Evolutionary conservation across 345 rosid genomes (phyloP).

Genomic region (Hibiscus trionum): DNA sequence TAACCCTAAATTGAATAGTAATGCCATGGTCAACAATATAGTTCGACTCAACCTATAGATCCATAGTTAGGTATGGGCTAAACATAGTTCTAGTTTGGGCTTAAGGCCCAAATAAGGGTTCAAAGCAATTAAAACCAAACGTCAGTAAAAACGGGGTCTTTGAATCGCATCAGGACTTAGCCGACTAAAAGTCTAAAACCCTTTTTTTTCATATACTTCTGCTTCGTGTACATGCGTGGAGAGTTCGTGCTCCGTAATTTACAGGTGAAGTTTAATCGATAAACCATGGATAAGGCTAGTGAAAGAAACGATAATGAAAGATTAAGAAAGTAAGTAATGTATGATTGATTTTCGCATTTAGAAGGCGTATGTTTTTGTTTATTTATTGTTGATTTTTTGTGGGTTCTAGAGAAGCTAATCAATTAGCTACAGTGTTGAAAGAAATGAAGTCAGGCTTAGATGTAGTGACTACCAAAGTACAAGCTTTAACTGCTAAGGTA

Average conservation of each 20-base stretch:
- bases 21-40: not conserved
- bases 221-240: not conserved
- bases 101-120: not conserved
- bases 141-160: too few species aligned
- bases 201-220: not conserved
- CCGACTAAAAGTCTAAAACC: not conserved
- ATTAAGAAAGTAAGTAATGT: slow-evolving; percentile 28
- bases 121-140: not conserved
- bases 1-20: not conserved
- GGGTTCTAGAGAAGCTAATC: slow-evolving; percentile 54
- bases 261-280: not conserved
- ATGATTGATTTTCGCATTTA: not conserved
- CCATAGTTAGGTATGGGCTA: not conserved
- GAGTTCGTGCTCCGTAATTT: not conserved
- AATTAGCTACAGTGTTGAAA: slow-evolving; percentile 47
- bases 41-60: not conserved
- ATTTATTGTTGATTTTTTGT: not conserved
- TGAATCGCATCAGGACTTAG: not conserved
- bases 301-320: slow-evolving; percentile 13
- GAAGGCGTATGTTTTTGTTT: not conserved
- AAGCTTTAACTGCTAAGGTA: slow-evolving; percentile 72
- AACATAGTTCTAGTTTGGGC: not conserved
- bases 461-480: slow-evolving; percentile 56
- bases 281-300: slow-evolving; percentile 21
- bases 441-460: slow-evolving; percentile 84